Evolutionary conservation across 169 alveolate species (phyloP), one percentile per base, ranked within the genome.

Genomic region (Cryptosporidium tyzzeri): DNA sequence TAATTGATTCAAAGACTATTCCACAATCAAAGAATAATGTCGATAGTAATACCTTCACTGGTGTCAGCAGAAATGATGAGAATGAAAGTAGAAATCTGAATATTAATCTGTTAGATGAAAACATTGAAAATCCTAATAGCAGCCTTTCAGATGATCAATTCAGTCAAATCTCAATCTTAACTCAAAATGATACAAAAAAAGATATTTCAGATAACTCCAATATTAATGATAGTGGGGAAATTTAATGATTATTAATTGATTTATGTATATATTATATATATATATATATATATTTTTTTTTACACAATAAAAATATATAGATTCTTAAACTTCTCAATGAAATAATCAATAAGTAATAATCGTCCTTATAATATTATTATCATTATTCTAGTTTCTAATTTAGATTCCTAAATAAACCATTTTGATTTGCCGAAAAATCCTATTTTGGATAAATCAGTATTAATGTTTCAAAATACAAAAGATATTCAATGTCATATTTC

Each of bases 1-100:
- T 80, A 10, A 65, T 80, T 9, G 89, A 80, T 33, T 80, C 89
- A 14, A 59, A 44, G 48, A 80, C 89, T 14, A 41, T 80, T 37
- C 89, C 89, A 26, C 73, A 80, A 21, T n/a, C 35, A 6, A 65
- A 45, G 33, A 33, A 33, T 69, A 41, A 41, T 26, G 65, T 39
- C 0, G 68, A 53, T 55, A 62, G 35, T 14, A 44, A 33, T 18
- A 55, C 67, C 8, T 73, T 73, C 23, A 55, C 70, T 2, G 86
- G 58, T 10, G n/a, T 41, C 23, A 37, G 23, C 21, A 37, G 55
- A 21, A 35, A 23, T 73, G 58, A 58, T 26, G 71, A 59, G 33
- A 26, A 10, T 65, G 71, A 65, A 65, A 35, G 26, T 33, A 65
- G 21, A 65, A 65, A 35, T 65, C 50, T 65, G 4, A 26, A 37